These are phyloP conservation scores for Hyphodiscus sp. DNA, from an alignment of 2,329 filamentous ascomycete genomes.

Conservation along the genomic window DNA sequence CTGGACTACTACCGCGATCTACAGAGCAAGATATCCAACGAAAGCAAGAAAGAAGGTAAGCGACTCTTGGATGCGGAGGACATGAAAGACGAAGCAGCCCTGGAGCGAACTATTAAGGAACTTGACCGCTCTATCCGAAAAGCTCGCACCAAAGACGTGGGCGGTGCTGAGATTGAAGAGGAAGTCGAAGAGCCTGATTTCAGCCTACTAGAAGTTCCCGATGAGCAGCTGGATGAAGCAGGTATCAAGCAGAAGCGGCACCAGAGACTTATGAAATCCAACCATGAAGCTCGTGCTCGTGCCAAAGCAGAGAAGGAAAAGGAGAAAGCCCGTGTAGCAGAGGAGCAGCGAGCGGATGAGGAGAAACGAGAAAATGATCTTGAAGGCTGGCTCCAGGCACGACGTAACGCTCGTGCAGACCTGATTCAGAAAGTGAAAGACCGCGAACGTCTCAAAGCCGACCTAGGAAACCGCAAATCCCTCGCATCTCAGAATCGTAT, in stretches of 20 bases:
- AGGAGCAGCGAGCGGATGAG: conserved; percentile 76
- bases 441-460: conserved; percentile 84
- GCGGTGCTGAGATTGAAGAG: conserved; percentile 72
- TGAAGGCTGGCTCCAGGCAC: conserved; percentile 80
- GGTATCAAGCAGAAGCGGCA: conserved; percentile 87
- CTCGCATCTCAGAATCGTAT: conserved; percentile 94
- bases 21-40: conserved; percentile 62
- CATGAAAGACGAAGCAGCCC: conserved; percentile 79
- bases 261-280: conserved; percentile 88
- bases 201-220: conserved; percentile 78
- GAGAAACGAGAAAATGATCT: conserved; percentile 80
- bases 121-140: conserved; percentile 86
- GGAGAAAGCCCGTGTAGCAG: conserved; percentile 76
- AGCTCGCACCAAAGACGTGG: conserved; percentile 88
- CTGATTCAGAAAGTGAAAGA: conserved; percentile 84
- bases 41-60: conserved; percentile 87
- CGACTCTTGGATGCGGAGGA: conserved; percentile 84
- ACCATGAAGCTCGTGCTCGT: conserved; percentile 85
- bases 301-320: conserved; percentile 94
- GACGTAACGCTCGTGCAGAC: conserved; percentile 63
- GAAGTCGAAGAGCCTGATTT: conserved; percentile 76
- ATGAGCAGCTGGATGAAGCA: conserved; percentile 89
- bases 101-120: conserved; percentile 81
- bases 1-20: conserved; percentile 88
- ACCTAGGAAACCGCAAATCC: conserved; percentile 93